Percentiles rank a stretch among this genome's conserved stretches.
These are phyloP conservation scores for Sistotremastrum niveocremeum DNA, from an alignment of 768 basidiomycete genomes.

Conservation along the genomic window DNA sequence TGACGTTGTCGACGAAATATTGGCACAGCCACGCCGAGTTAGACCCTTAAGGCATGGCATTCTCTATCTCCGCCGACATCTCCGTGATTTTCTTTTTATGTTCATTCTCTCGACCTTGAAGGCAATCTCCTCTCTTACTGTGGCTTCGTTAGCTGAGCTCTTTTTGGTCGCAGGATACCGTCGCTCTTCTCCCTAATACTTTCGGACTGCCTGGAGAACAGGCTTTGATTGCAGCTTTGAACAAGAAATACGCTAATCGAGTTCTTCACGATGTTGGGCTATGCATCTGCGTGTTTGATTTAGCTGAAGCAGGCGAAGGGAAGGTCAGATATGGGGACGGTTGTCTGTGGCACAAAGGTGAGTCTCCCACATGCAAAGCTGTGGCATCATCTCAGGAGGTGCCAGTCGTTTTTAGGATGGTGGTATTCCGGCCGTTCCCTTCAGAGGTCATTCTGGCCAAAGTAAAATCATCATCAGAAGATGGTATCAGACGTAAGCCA, in stretches of 20 bases:
- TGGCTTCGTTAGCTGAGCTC: too few relatives aligned
- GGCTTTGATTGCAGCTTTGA: conserved; percentile 73
- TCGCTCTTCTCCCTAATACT: conserved; percentile 77
- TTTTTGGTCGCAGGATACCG: conserved; percentile 53
- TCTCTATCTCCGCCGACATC: too few relatives aligned
- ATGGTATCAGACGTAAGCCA: conserved; percentile 67
- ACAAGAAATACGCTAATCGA: conserved; percentile 92
- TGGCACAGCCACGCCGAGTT: too few relatives aligned
- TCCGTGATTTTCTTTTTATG: too few relatives aligned
- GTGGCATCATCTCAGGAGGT: background rate
- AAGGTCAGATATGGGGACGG: conserved; percentile 93
- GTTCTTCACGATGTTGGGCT: conserved; percentile 85
- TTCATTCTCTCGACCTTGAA: too few relatives aligned
- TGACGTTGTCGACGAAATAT: too few relatives aligned
- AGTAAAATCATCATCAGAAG: conserved; percentile 76
- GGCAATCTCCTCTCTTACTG: too few relatives aligned
- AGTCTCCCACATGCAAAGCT: conserved; percentile 8
- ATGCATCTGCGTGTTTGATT: conserved; percentile 81
- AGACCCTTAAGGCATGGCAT: too few relatives aligned
- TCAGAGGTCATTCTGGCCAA: conserved; percentile 85
- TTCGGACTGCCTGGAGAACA: conserved; percentile 68
- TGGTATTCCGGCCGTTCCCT: conserved; percentile 82
- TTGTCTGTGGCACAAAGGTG: conserved; percentile 88
- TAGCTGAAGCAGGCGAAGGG: conserved; percentile 78
- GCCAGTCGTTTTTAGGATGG: conserved; percentile 75